These are phyloP conservation scores for Amanita rubescens DNA, from an alignment of 768 basidiomycete genomes.

Conservation along the genomic window DNA sequence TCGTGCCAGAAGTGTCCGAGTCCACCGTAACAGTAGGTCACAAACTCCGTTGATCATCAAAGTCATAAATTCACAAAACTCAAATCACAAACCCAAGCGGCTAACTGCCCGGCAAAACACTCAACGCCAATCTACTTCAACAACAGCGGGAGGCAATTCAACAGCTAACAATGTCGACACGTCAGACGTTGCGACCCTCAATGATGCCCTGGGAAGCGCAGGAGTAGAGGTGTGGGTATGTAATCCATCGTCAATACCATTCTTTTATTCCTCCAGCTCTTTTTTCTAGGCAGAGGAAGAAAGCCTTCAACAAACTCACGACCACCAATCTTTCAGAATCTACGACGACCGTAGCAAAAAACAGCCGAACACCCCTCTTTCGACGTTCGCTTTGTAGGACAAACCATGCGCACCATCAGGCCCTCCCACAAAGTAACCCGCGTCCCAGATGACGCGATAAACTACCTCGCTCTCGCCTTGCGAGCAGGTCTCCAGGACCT, in stretches of 20 bases:
- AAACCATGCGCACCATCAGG: constrained; percentile 62
- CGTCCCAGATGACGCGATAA: constrained; percentile 64
- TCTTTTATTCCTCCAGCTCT: neutral
- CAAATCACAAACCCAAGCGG: too few relatives aligned
- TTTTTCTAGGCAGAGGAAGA: constrained; percentile 78
- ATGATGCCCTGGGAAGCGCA: constrained; percentile 80
- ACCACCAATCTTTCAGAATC: constrained; percentile 53
- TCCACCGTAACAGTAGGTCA: constrained; percentile 97
- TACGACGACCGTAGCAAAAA: constrained; percentile 79
- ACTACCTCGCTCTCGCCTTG: constrained; percentile 74
- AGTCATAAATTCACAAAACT: too few relatives aligned
- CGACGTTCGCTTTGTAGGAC: constrained; percentile 54
- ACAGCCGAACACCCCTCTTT: constrained; percentile 67
- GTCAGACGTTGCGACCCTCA: constrained; percentile 68
- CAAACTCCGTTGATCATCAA: constrained; percentile 96
- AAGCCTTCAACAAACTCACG: constrained; percentile 56
- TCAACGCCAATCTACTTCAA: too few relatives aligned
- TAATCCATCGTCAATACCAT: constrained; percentile 8
- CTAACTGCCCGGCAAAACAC: too few relatives aligned
- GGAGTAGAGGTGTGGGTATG: constrained; percentile 78
- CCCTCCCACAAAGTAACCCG: constrained; percentile 57
- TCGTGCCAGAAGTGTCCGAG: constrained; percentile 98
- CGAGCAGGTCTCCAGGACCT: constrained; percentile 68
- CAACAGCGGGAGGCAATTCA: too few relatives aligned
- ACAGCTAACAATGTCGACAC: constrained; percentile 53